phyloP scores from a whole-genome alignment of 768 basidiomycete species.

The Mycena epipterygia region DNA sequence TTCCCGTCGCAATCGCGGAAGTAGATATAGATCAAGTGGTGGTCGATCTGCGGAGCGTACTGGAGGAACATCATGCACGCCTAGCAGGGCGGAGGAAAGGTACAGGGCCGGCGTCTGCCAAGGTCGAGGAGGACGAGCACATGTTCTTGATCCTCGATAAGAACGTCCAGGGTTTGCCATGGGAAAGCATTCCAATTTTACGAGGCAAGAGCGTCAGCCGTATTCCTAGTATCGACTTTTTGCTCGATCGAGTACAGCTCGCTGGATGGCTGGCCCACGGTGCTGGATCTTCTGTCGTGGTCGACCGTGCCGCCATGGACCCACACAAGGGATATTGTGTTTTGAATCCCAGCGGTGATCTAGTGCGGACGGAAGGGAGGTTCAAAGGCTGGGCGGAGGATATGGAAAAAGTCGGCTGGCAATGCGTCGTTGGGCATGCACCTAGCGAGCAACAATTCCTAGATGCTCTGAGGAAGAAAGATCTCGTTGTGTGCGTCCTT shows the following conservation, averaged over 20 bases:
- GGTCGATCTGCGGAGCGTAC: conserved; percentile 81
- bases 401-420: conserved; percentile 86
- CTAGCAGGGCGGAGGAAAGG: conserved; percentile 42
- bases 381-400: conserved; percentile 84
- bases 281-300: conserved; percentile 34
- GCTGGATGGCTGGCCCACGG: conserved; percentile 52
- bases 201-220: conserved; percentile 90
- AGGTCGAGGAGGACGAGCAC: conserved; percentile 69
- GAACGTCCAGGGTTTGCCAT: conserved; percentile 89
- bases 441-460: conserved; percentile 90
- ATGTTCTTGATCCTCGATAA: conserved; percentile 92
- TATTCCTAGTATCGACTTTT: conserved; percentile 91
- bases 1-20: conserved; percentile 90
- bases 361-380: conserved; percentile 83
- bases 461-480: conserved; percentile 77
- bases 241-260: conserved; percentile 84
- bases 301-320: conserved; percentile 71
- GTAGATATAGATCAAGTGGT: conserved; percentile 93
- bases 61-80: conserved; percentile 78
- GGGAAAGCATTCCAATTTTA: conserved; percentile 94
- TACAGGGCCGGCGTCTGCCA: conserved; percentile 33
- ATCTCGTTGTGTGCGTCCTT: conserved; percentile 88
- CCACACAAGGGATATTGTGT: conserved; percentile 83
- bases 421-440: conserved; percentile 79
- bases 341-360: conserved; percentile 94